These are phyloP conservation scores for Elsinoe arachidis DNA, from an alignment of 2,329 filamentous ascomycete species.

Conservation along the genomic window DNA sequence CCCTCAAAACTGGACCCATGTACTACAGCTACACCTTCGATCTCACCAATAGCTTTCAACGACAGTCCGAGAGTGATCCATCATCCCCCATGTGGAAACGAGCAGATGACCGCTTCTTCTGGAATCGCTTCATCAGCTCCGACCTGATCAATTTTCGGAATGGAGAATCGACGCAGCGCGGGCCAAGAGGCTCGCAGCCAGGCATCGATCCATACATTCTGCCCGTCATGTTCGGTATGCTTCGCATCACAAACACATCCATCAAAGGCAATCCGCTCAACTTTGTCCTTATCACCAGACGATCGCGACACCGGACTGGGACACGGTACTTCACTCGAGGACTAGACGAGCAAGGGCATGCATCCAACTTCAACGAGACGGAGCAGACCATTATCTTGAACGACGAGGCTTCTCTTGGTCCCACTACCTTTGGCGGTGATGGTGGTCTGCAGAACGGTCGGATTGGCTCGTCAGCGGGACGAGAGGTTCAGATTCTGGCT, in stretches of 20 bases:
- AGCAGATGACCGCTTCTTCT: slow-evolving; percentile 96
- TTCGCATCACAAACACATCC: slow-evolving; percentile 78
- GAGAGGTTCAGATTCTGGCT: slow-evolving; percentile 80
- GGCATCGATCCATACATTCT: slow-evolving; percentile 85
- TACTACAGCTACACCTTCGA: slow-evolving; percentile 98
- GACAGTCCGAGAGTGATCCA: slow-evolving; percentile 69
- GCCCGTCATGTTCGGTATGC: slow-evolving; percentile 91
- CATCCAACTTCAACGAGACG: slow-evolving; percentile 98
- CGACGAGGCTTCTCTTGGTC: slow-evolving; percentile 59
- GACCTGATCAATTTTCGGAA: slow-evolving; percentile 85
- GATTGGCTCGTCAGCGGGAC: slow-evolving; percentile 46
- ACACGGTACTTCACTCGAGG: slow-evolving; percentile 94
- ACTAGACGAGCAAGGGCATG: slow-evolving; percentile 84
- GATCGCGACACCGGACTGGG: slow-evolving; percentile 79
- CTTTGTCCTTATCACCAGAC: slow-evolving; percentile 76
- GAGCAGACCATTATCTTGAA: slow-evolving; percentile 89
- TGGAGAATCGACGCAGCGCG: slow-evolving; percentile 47
- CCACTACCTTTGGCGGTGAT: slow-evolving; percentile 73
- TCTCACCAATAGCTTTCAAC: slow-evolving; percentile 92
- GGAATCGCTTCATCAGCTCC: slow-evolving; percentile 88
- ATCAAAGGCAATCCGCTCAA: slow-evolving; percentile 81
- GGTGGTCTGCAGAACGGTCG: slow-evolving; percentile 68
- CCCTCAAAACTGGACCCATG: slow-evolving; percentile 78
- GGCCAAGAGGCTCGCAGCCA: slow-evolving; percentile 60
- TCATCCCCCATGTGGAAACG: slow-evolving; percentile 76